Percentiles rank a stretch among this genome's conserved stretches.
Evolutionary conservation across 2,329 filamentous ascomycete genomes (phyloP).

Genomic region (Nigrospora sphaerica): DNA sequence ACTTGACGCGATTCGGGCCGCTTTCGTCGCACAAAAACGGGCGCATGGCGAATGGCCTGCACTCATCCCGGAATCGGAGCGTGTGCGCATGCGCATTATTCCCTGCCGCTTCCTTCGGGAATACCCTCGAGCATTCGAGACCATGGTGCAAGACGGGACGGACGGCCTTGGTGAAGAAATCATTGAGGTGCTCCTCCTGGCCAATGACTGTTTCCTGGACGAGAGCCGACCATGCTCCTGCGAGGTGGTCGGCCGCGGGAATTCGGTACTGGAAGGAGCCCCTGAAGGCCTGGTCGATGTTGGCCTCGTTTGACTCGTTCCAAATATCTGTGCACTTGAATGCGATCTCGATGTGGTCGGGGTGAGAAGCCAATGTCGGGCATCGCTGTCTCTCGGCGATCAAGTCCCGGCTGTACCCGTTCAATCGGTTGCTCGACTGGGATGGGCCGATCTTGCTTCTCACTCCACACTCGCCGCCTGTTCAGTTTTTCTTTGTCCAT

Average conservation of each 20-base stretch:
- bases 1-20: background rate
- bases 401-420: background rate
- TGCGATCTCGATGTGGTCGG: background rate
- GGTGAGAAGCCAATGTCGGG: too few relatives aligned
- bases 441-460: too few relatives aligned
- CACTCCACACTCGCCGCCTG: too few relatives aligned
- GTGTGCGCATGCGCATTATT: background rate
- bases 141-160: background rate
- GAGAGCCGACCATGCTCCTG: background rate
- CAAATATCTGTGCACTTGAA: background rate
- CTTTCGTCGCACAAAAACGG: background rate
- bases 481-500: too few relatives aligned
- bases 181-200: background rate
- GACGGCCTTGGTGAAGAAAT: background rate
- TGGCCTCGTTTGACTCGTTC: background rate
- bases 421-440: background rate
- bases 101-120: background rate
- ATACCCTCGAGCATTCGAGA: background rate
- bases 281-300: background rate
- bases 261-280: background rate
- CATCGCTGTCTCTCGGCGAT: background rate
- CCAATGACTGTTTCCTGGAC: background rate
- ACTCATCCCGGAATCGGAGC: background rate
- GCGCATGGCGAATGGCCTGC: background rate
- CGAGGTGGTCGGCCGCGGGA: background rate